These are phyloP conservation scores for Thermoascus crustaceus DNA, from an alignment of 2,329 filamentous ascomycete genomes.

Conservation along the genomic window DNA sequence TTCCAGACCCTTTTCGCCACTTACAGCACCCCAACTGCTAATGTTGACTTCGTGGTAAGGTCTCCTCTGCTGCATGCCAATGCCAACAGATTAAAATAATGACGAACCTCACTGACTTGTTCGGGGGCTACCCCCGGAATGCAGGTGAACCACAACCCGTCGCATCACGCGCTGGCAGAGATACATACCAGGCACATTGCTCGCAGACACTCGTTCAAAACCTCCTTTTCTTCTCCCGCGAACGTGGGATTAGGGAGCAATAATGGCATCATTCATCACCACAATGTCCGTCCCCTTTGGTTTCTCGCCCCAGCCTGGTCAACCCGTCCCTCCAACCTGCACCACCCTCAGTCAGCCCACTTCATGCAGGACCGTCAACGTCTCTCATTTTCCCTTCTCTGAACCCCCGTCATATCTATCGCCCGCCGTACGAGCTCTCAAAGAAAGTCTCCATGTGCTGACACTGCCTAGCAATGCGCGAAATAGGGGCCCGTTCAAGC, in stretches of 20 bases:
- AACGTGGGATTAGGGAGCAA: slow-evolving; percentile 4
- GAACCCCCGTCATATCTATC: slow-evolving; percentile 30
- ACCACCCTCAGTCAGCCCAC: slow-evolving; percentile 18
- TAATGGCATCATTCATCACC: slow-evolving; percentile 71
- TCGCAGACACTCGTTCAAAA: slow-evolving; percentile 2
- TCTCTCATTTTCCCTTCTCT: slow-evolving; percentile 18
- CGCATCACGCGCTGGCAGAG: not conserved
- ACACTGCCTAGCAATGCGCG: slow-evolving; percentile 64
- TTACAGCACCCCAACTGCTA: not conserved
- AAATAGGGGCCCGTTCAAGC: slow-evolving; percentile 83
- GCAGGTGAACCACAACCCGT: too few relatives aligned
- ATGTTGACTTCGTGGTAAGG: not conserved
- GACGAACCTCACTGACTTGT: slow-evolving; percentile 1
- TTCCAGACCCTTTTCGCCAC: not conserved
- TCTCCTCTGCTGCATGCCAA: not conserved
- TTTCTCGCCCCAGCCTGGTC: slow-evolving; percentile 20
- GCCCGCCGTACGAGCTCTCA: slow-evolving; percentile 26
- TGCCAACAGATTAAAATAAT: not conserved
- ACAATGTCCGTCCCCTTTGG: slow-evolving; percentile 60
- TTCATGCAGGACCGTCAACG: slow-evolving; percentile 24
- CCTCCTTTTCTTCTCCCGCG: not conserved
- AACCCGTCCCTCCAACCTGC: slow-evolving; percentile 13
- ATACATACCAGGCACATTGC: not conserved
- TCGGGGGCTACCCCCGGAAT: not conserved
- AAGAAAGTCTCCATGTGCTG: slow-evolving; percentile 33